Base-by-base conservation (phyloP, 2,329 filamentous ascomycete species). In the Parastagonospora nodorum region DNA sequence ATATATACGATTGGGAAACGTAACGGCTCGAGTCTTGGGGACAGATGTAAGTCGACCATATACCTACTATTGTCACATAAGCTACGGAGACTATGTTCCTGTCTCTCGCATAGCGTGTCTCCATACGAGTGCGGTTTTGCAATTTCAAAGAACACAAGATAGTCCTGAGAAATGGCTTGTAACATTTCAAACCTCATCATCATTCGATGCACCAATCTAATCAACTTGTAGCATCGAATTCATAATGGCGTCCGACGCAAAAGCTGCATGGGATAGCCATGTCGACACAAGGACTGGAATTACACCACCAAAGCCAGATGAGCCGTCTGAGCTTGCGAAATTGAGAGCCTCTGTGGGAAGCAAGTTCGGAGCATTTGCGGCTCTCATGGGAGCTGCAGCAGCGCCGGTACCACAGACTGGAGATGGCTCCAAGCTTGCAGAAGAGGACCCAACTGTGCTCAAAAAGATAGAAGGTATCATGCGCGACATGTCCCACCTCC, bases 351-450 rank as follows among this genome's bases (percentile, higher is more conserved):
- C 57, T 6, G 51, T 73, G n/a, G 64, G 64, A 6, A 50, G 42
- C 3, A 57, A 67, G 4, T 70, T 74, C 61, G 67, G 59, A 44
- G 55, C 61, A 19, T 46, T 68, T 16, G 63, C 64, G 5, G 53
- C 51, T 14, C 43, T 75, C 4, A 47, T 74, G 8, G 65, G 64
- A 15, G 68, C 70, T 3, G 64, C 65, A 12, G 33, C 55, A 5
- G 64, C 65, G 15, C 62, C 71, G 2, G 47, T 74, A 0, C 71
- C 72, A 31, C 66, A 75, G 15, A 79, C 77, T 3, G 77, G 77
- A 9, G 74, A 80, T 66, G 78, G 78, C 15, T 73, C 75, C 2
- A 64, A 74, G 40, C 55, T 78, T 8, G 49, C 66, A 19, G 67
- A 70, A 36, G 68, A 72, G 32, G 66, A 71, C 31, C 53, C 57